These are phyloP conservation scores for Bipolaris oryzae DNA, from an alignment of 2,329 filamentous ascomycete species.

Conservation along the genomic window DNA sequence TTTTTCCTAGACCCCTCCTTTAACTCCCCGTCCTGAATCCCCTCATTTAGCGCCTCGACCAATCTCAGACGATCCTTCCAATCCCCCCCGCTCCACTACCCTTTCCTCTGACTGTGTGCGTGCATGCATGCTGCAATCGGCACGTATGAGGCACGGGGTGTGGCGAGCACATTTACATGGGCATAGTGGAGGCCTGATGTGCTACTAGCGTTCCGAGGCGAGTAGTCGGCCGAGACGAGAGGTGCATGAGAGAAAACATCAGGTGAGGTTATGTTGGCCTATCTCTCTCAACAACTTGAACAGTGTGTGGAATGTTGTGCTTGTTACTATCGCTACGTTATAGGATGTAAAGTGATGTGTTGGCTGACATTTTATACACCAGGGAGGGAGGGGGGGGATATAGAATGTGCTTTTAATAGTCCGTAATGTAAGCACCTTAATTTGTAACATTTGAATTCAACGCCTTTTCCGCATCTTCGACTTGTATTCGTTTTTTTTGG, in stretches of 20 bases:
- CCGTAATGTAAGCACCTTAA: not conserved
- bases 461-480: too few species aligned
- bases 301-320: not conserved
- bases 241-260: not conserved
- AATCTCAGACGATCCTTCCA: not conserved
- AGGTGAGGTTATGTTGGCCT: not conserved
- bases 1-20: too few species aligned
- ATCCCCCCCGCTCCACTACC: not conserved
- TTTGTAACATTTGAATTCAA: too few species aligned
- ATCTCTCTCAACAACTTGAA: too few species aligned
- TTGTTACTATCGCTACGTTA: too few species aligned
- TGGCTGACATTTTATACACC: not conserved
- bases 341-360: too few species aligned
- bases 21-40: too few species aligned
- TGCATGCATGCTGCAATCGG: constrained; percentile 3
- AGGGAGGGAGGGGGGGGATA: not conserved
- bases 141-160: constrained; percentile 3
- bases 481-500: too few species aligned
- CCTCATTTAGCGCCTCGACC: not conserved
- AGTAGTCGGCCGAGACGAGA: constrained; percentile 4
- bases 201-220: constrained; percentile 2
- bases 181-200: constrained; percentile 4
- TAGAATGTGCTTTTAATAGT: not conserved
- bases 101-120: not conserved
- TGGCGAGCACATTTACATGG: constrained; percentile 4